Base-by-base conservation (phyloP, 257 asterid species). In the Penstemon davidsonii region DNA sequence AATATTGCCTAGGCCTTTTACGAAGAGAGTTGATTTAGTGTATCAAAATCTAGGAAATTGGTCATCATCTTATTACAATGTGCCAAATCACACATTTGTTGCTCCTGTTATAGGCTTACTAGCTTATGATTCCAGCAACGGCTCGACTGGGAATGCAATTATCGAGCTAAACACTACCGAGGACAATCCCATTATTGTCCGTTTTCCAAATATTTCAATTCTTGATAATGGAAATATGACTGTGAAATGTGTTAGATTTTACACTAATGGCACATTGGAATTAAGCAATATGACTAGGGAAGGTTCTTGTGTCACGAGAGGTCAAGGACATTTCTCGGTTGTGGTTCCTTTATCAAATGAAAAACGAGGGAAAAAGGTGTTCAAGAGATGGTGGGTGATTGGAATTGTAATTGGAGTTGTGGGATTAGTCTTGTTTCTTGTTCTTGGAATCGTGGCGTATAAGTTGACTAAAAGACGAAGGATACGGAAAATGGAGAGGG, bases 71-170 rank as follows among this genome's bases (percentile, higher is more conserved):
- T 90, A 90, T 42, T 93, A 86, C 77, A 80, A 64, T 43, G 87
- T 87, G 58, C 81, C 89, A 2, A 76, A 78, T 56, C 62, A 85
- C 75, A 80, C 84, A 0, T 44, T 88, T 3, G 76, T 88, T 4
- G 73, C 91, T 13, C 96, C 99, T 12, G 96, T 93, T 7, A 11
- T 90, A 45, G 99, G 97, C 33, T 36, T 90, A 0, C 25, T 82
- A 6, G 86, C 76, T 42, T 90, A 87, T n/a, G 84, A 88, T 60
- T 62, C 94, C 6, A 72, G 74, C 60, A 40, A 8, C 50, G 69
- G 77, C 57, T 40, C 75, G 6, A 46, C 38, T 1, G 18, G 59
- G 42, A n/a, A 51, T 5, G 82, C 64, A 1, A 75, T 10, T 44
- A 7, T 86, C 37, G 81, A 72, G 80, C 80, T 92, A 4, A 19